Evolutionary conservation across 75 land plant genomes (phyloP).

Genomic region (Pinus albicaulis): DNA sequence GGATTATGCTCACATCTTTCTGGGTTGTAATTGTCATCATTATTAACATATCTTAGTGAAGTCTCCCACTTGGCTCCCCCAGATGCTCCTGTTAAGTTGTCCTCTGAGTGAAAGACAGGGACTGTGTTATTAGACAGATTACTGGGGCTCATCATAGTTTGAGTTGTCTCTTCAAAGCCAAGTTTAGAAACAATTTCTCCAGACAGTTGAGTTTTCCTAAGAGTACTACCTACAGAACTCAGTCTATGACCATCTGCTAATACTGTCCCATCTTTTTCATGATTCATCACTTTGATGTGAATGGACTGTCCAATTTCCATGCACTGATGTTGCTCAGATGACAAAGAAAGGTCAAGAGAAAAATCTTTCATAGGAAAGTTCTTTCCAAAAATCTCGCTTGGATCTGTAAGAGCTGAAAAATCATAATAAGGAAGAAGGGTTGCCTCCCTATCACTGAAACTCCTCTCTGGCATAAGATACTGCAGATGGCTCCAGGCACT

Average conservation of each 20-base stretch:
- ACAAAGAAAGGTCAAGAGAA: neutral
- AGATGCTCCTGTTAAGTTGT: conserved; percentile 7
- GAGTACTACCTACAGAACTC: neutral
- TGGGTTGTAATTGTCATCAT: neutral
- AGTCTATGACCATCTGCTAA: neutral
- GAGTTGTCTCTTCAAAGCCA: neutral
- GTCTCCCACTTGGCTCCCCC: conserved; percentile 56
- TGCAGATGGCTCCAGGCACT: conserved; percentile 5
- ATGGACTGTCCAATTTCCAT: neutral
- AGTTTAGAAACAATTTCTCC: neutral
- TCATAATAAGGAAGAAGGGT: conserved; percentile 34
- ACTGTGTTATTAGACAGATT: neutral
- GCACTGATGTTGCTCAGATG: neutral
- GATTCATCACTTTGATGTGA: neutral
- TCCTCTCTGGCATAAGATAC: conserved; percentile 9
- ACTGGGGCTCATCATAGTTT: neutral
- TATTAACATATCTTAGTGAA: conserved; percentile 11
- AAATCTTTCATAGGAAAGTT: neutral
- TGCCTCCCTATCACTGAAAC: neutral
- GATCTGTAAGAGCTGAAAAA: conserved; percentile 48
- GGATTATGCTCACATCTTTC: conserved; percentile 9
- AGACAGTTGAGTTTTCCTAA: neutral
- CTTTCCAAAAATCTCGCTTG: conserved; percentile 19
- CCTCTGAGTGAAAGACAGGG: neutral
- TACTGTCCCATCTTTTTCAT: neutral